phyloP scores from a whole-genome alignment of 495 filamentous ascomycete species.

The Chaetomium tenue region DNA sequence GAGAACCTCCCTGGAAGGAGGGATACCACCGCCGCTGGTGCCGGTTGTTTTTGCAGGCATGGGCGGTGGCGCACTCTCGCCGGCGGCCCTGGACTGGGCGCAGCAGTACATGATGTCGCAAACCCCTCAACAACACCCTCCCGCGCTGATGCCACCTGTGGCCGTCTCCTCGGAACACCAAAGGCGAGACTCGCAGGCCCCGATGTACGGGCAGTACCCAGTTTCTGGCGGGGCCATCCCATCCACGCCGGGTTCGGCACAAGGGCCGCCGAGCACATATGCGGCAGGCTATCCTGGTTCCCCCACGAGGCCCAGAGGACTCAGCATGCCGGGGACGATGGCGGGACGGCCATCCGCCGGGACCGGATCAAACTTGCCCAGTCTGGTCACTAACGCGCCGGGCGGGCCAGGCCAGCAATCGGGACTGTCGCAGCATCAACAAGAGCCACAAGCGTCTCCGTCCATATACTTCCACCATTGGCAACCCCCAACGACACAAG shows the following conservation, averaged over 20 bases:
- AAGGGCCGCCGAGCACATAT: slow-evolving; percentile 39
- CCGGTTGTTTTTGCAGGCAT: slow-evolving; percentile 88
- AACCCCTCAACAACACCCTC: slow-evolving; percentile 49
- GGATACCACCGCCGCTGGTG: slow-evolving; percentile 81
- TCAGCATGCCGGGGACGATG: slow-evolving; percentile 40
- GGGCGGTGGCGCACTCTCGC: slow-evolving; percentile 59
- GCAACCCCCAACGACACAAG: slow-evolving; percentile 70
- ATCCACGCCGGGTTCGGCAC: slow-evolving; percentile 46
- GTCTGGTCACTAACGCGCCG: slow-evolving; percentile 38
- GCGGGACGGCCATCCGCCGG: slow-evolving; percentile 25
- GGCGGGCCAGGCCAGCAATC: slow-evolving; percentile 35
- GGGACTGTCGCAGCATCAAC: slow-evolving; percentile 29
- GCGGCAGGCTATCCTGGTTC: slow-evolving; percentile 40
- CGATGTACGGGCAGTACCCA: slow-evolving; percentile 45
- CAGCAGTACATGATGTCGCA: slow-evolving; percentile 66
- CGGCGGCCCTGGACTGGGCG: slow-evolving; percentile 65
- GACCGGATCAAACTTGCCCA: slow-evolving; percentile 31
- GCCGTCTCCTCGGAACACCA: slow-evolving; percentile 46
- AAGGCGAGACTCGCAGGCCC: slow-evolving; percentile 47
- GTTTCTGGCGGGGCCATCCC: slow-evolving; percentile 42
- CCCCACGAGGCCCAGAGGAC: slow-evolving; percentile 43
- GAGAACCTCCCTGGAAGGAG: slow-evolving; percentile 71
- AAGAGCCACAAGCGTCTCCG: slow-evolving; percentile 53
- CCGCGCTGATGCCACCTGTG: slow-evolving; percentile 52
- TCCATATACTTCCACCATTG: slow-evolving; percentile 90